phyloP scores from a whole-genome alignment of 306 rosid species.

The Quercus robur region DNA sequence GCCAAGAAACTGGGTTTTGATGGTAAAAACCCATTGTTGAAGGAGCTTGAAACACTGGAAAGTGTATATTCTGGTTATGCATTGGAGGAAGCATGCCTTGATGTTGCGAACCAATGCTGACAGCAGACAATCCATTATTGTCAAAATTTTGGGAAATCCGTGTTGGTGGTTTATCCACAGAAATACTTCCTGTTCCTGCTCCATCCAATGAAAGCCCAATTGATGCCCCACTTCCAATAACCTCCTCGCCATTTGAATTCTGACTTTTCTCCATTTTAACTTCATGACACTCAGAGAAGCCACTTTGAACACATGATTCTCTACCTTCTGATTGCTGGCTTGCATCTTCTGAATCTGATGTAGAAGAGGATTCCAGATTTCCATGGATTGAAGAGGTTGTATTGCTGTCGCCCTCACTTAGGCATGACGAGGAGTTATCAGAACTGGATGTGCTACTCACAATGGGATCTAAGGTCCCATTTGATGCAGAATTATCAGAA shows the following conservation, averaged over 20 bases:
- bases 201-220: conserved; percentile 32
- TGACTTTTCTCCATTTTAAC: conserved; percentile 36
- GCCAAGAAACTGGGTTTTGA: conserved; percentile 90
- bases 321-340: conserved; percentile 76
- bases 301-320: conserved; percentile 47
- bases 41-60: conserved; percentile 70
- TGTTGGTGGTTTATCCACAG: conserved; percentile 29
- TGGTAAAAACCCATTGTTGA: conserved; percentile 76
- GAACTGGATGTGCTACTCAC: conserved; percentile 53
- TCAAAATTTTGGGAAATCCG: conserved; percentile 41
- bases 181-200: conserved; percentile 43
- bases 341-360: conserved; percentile 90
- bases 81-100: conserved; percentile 49
- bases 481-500: conserved; percentile 23
- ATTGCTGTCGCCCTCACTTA: conserved; percentile 85
- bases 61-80: conserved; percentile 63
- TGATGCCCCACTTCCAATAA: conserved; percentile 26
- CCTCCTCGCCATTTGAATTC: conserved; percentile 32
- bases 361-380: conserved; percentile 75
- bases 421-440: conserved; percentile 78
- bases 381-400: conserved; percentile 68
- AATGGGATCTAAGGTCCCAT: conserved; percentile 39
- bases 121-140: conserved; percentile 44
- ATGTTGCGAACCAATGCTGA: conserved; percentile 57
- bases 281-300: conserved; percentile 47